Conservation (phyloP, 805 yeast species). For the Danielozyma ontarioensis region DNA sequence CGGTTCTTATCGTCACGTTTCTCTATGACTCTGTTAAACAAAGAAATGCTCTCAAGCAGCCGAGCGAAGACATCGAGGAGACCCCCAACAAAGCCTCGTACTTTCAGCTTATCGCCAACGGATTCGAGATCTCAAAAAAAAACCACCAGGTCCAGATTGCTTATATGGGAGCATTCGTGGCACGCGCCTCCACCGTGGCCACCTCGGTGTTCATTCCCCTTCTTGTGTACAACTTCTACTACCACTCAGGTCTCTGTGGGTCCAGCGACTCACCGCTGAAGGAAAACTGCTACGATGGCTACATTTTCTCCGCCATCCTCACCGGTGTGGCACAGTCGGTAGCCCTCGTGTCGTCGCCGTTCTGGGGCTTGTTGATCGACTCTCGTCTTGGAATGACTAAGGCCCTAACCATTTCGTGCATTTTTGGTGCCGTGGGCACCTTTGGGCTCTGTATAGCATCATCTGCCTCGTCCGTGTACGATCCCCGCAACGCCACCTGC, state of each 20-base stretch:
- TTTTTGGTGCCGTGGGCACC: conserved; percentile 41
- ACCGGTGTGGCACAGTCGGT: conserved; percentile 62
- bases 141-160: conserved; percentile 50
- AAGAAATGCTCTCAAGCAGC: conserved; percentile 22
- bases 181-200: conserved; percentile 58
- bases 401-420: conserved; percentile 32
- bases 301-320: conserved; percentile 59
- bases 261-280: conserved; percentile 21
- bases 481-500: conserved; percentile 31
- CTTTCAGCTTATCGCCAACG: conserved; percentile 38
- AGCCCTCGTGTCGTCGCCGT: conserved; percentile 56
- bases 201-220: conserved; percentile 60
- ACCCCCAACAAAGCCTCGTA: conserved; percentile 19
- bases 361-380: conserved; percentile 59
- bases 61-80: conserved; percentile 18
- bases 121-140: conserved; percentile 41
- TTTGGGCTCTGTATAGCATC: conserved; percentile 18
- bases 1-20: conserved; percentile 34
- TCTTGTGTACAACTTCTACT: conserved; percentile 53
- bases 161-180: conserved; percentile 56
- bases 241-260: conserved; percentile 45
- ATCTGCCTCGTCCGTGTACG: conserved; percentile 13
- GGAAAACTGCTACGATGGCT: conserved; percentile 55
- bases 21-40: conserved; percentile 40
- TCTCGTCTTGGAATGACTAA: conserved; percentile 22